Evolutionary conservation across 148 eudicot species (phyloP), one percentile per base, ranked within the genome.

Genomic region (Amaranthus palmeri): DNA sequence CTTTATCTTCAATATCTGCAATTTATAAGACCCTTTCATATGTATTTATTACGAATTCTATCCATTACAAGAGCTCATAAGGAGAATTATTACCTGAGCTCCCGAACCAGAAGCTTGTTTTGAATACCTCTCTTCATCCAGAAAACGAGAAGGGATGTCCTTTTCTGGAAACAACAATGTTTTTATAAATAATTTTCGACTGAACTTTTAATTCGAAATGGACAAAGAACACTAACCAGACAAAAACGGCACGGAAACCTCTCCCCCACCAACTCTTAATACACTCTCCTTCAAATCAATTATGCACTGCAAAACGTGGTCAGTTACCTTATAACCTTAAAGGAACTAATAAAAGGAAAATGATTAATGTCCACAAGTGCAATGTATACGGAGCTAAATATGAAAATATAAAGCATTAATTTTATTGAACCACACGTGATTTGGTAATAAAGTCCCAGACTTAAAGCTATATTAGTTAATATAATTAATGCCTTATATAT

Each of bases 221-320:
- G 15, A 36, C 10, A 5, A 69, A 13, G 74, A 49, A 53, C 55
- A 71, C 77, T 61, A 61, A 95, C 97, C 97, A 42, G 86, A 85
- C 78, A 91, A 78, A 83, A 95, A 95, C 46, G 96, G 96, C 71
- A 88, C 98, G 44, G 98, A 81, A 78, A 95, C 96, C 86, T 95
- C 98, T 71, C 97, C 98, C 58, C 98, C 98, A 65, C 96, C 98
- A 79, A 95, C 87, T 89, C 96, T 85, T 82, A 95, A 77, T 64
- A 89, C 93, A 83, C 84, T 93, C 3, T 93, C 98, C 84, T 93
- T 93, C 82, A 95, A 84, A 85, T 95, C 98, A 74, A 95, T 95
- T 70, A 84, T 88, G 86, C 98, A 95, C 96, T 93, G 87, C 78
- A 79, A 57, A 61, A 69, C 52, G 9, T 36, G 11, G 72, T 71